Base-by-base conservation (phyloP, 345 rosid genomes). In the Pistacia integerrima region DNA sequence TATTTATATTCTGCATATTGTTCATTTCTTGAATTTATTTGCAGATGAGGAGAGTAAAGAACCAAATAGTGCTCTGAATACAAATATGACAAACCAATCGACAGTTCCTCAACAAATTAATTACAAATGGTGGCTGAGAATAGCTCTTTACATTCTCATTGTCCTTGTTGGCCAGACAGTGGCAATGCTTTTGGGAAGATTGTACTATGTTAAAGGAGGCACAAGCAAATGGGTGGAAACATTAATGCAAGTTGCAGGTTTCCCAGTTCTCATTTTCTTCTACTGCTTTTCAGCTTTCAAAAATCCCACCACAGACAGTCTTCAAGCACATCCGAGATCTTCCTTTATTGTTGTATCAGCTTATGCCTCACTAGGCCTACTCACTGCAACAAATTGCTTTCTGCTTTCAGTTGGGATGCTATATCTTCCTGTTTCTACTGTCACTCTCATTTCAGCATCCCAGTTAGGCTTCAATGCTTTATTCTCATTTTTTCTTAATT, bases 341-440 rank as follows among this genome's bases (percentile, higher is more conserved):
- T 41, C 38, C 60, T 22, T 44, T 16, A 66, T 38, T 1, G 71
- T 67, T 0, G 38, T 18, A 2, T 25, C 38, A 0, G 59, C 76
- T 6, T 82, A 87, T 57, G 54, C 67, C 1, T 13, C 74, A 0
- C 64, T 80, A 0, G 88, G 86, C 63, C 56, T 87, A 10, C 33
- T 82, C 41, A 0, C 13, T 0, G 83, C 83, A 2, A 64, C 30
- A 38, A 0, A 4, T 18, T n/a, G 77, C 18, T 74, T 54, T 46
- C 20, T 79, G 3, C 74, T 61, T 55, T 77, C 88, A 1, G 28
- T 79, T 28, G 88, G 87, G 18, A 62, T 83, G 17, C 41, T 36
- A 4, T 85, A 85, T 72, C 88, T 85, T 64, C 90, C 85, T 1
- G 78, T 87, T 2, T 84, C 88, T 0, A 81, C 86, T 1, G 72